Conservation (phyloP, 352 stramenopile genomes). For the Phytophthora fragariae region DNA sequence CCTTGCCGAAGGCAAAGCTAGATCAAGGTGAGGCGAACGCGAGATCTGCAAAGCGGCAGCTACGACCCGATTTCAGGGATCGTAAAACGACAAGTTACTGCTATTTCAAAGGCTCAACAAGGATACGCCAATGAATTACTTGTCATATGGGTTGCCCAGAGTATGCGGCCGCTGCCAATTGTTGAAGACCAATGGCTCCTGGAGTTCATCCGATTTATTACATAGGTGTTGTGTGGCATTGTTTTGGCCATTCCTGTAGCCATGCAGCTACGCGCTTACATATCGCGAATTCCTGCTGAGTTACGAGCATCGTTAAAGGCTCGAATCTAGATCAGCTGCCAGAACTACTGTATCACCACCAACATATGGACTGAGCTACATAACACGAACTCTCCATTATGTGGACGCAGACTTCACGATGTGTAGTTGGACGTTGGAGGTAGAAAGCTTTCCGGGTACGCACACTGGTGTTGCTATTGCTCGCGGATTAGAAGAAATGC, state of each 20-base stretch:
- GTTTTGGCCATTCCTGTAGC: slow-evolving; percentile 1
- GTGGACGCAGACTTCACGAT: slow-evolving; percentile 2
- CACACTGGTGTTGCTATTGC: neutral
- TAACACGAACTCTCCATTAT: slow-evolving; percentile 17
- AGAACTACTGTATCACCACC: slow-evolving; percentile 14
- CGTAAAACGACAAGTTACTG: too few species aligned
- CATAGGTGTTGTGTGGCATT: slow-evolving; percentile 2
- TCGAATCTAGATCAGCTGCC: neutral
- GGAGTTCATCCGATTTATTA: slow-evolving; percentile 10
- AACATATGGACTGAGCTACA: slow-evolving; percentile 20
- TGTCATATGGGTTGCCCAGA: neutral
- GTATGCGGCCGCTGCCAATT: slow-evolving; percentile 4
- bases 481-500: neutral
- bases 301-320: slow-evolving; percentile 14
- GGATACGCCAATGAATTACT: neutral
- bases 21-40: too few species aligned
- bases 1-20: too few species aligned
- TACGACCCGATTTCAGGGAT: too few species aligned
- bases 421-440: neutral
- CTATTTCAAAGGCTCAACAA: too few species aligned
- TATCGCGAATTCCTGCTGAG: slow-evolving; percentile 1
- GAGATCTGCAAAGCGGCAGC: too few species aligned
- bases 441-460: neutral
- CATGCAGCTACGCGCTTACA: slow-evolving; percentile 9
- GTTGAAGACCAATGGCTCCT: neutral